Evolutionary conservation across 345 rosid genomes (phyloP), one percentile per base, ranked within the genome.

Genomic region (Alliaria petiolata): DNA sequence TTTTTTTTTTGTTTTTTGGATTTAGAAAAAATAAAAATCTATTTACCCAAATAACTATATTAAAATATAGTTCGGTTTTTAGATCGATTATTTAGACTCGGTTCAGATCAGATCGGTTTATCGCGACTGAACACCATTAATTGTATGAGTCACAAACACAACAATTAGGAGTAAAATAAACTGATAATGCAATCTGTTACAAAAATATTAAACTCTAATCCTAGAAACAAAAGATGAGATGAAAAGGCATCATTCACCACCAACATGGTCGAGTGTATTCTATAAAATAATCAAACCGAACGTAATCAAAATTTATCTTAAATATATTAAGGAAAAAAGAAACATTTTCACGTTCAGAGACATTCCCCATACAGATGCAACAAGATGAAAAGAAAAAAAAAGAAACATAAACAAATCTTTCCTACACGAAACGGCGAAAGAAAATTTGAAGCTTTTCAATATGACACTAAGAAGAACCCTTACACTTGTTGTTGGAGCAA

Each of bases 401-500:
- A 39, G 35, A 62, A 71, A 62, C 35, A 62, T 8, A 36, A 62
- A 60, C 51, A 60, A 49, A 60, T 28, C 4, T 20, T 40, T 49
- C 22, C 36, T 65, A 65, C 50, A 66, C 50, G 62, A 71, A 44
- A 62, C 4, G 28, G n/a, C 36, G 2, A 51, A 51, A 16, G 5
- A 16, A 61, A 71, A 22, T 31, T 53, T 72, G 43, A 55, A 55
- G 34, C 57, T 45, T n/a, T n/a, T 57, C 46, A 33, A 44, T 45
- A 19, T 57, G 64, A 20, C 54, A 68, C 36, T 57, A 45, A 34
- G n/a, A n/a, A n/a, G 44, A 56, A 63, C 70, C 64, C 56, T 55
- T 45, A 73, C 71, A 65, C 59, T 25, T 58, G 4, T 59, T 54
- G 53, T 61, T 72, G 64, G 56, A 63, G 64, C 49, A 63, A 71